Percentiles rank a stretch among this genome's conserved stretches.
These are phyloP conservation scores for Akanthomyces muscarius DNA, from an alignment of 2,329 filamentous ascomycete genomes.

Conservation along the genomic window DNA sequence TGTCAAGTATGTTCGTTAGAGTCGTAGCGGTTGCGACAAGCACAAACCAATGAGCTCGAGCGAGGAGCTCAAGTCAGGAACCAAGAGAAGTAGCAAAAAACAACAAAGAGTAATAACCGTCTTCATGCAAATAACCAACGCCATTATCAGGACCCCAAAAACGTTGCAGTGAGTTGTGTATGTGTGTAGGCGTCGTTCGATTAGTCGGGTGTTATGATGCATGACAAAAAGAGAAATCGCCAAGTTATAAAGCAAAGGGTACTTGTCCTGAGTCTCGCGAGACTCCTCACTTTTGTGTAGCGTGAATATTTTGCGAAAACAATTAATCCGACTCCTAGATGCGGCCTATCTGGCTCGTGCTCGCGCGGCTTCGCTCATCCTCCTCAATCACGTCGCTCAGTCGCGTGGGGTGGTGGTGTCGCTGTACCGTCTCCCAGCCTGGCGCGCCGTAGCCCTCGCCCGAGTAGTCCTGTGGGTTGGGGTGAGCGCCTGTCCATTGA, in stretches of 20 bases:
- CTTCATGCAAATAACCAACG: constrained; percentile 12
- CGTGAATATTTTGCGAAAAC: background rate
- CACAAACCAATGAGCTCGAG: background rate
- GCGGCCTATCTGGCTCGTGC: constrained; percentile 60
- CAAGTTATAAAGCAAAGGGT: constrained; percentile 1
- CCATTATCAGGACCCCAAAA: background rate
- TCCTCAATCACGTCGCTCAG: constrained; percentile 86
- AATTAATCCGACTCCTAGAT: constrained; percentile 14
- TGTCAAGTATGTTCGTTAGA: constrained; percentile 12
- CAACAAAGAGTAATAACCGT: background rate
- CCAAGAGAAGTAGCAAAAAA: background rate
- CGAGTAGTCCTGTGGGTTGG: constrained; percentile 55
- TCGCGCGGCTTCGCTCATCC: constrained; percentile 74
- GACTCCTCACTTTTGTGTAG: background rate
- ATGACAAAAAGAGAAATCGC: background rate
- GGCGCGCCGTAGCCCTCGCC: constrained; percentile 63
- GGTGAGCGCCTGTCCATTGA: constrained; percentile 42
- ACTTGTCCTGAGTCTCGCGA: background rate
- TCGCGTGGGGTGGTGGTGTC: constrained; percentile 83
- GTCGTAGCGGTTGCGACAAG: background rate
- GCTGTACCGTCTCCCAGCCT: constrained; percentile 71
- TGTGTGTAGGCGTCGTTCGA: background rate
- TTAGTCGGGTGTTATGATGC: constrained; percentile 7
- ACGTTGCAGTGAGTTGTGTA: background rate
- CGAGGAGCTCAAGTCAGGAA: background rate